These are phyloP conservation scores for Rhododendron henanense DNA, from an alignment of 148 eudicot genomes.

Conservation along the genomic window DNA sequence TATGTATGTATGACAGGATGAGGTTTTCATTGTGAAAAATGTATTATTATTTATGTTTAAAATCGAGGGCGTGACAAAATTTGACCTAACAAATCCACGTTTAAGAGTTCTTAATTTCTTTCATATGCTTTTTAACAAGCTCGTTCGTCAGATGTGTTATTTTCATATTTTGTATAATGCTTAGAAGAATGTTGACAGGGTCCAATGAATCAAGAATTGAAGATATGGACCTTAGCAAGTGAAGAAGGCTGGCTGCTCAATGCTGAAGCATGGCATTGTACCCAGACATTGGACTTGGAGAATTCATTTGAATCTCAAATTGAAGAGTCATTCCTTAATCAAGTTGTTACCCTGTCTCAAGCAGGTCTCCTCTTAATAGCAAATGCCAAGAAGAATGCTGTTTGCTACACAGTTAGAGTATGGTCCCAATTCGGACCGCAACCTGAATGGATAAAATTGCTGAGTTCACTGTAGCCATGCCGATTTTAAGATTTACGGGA, in stretches of 20 bases:
- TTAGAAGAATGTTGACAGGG: conserved; percentile 43
- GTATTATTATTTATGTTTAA: no score
- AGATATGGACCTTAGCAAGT: conserved; percentile 79
- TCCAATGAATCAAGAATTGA: conserved; percentile 78
- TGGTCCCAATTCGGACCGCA: conserved; percentile 62
- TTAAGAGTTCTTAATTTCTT: background rate
- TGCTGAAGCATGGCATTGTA: conserved; percentile 87
- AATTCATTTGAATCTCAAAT: conserved; percentile 59
- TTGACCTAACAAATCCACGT: background rate
- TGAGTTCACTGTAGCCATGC: conserved; percentile 7
- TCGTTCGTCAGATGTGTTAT: background rate
- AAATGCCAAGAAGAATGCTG: conserved; percentile 93
- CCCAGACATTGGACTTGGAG: conserved; percentile 70
- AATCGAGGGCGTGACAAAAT: background rate
- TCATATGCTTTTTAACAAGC: background rate
- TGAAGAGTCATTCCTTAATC: conserved; percentile 85
- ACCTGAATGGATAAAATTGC: conserved; percentile 27
- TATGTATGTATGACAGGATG: no score
- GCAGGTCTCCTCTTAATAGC: conserved; percentile 85
- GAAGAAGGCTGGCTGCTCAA: conserved; percentile 99
- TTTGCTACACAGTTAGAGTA: conserved; percentile 62
- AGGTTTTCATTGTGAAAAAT: no score
- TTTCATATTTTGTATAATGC: background rate
- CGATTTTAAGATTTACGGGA: no score
- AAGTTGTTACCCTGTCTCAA: conserved; percentile 79